Conservation (phyloP, 805 yeast genomes). For the Yarrowia keelungensis region DNA sequence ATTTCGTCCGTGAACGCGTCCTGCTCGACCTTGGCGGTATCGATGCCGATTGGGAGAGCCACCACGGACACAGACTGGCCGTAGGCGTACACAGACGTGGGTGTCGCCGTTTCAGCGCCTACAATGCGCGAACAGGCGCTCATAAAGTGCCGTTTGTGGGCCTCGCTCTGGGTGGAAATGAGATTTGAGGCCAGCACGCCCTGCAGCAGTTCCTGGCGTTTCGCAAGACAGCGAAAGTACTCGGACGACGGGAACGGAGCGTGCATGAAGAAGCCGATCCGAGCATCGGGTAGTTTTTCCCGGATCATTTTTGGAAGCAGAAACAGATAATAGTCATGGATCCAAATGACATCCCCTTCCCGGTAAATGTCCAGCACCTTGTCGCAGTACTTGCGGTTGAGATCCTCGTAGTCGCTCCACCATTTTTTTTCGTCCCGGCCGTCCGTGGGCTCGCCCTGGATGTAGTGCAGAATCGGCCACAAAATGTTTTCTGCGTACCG, state of each 20-base stretch:
- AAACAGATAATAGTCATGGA: slow-evolving; percentile 87
- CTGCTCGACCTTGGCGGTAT: slow-evolving; percentile 68
- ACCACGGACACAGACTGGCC: slow-evolving; percentile 79
- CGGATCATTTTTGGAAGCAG: slow-evolving; percentile 83
- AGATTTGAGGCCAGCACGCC: slow-evolving; percentile 93
- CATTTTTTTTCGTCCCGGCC: slow-evolving; percentile 75
- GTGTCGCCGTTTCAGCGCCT: slow-evolving; percentile 67
- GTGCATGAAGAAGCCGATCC: slow-evolving; percentile 81
- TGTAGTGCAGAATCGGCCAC: slow-evolving; percentile 96
- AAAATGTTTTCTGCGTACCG: slow-evolving; percentile 85
- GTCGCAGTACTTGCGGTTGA: slow-evolving; percentile 89
- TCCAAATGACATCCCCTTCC: slow-evolving; percentile 92
- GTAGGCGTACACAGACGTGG: slow-evolving; percentile 64
- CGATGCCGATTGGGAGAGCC: slow-evolving; percentile 89
- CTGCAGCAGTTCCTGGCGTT: slow-evolving; percentile 80
- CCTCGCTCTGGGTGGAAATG: slow-evolving; percentile 83
- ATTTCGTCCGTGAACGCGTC: slow-evolving; percentile 60
- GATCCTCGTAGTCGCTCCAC: slow-evolving; percentile 87
- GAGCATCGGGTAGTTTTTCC: slow-evolving; percentile 74
- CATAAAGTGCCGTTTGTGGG: slow-evolving; percentile 89
- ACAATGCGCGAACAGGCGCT: slow-evolving; percentile 87
- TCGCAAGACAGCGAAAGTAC: slow-evolving; percentile 87
- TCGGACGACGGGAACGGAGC: slow-evolving; percentile 96
- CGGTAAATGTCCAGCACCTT: slow-evolving; percentile 73
- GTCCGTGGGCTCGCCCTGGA: slow-evolving; percentile 75